These are phyloP conservation scores for Mimosa bimucronata DNA, from an alignment of 306 rosid genomes.

Conservation along the genomic window DNA sequence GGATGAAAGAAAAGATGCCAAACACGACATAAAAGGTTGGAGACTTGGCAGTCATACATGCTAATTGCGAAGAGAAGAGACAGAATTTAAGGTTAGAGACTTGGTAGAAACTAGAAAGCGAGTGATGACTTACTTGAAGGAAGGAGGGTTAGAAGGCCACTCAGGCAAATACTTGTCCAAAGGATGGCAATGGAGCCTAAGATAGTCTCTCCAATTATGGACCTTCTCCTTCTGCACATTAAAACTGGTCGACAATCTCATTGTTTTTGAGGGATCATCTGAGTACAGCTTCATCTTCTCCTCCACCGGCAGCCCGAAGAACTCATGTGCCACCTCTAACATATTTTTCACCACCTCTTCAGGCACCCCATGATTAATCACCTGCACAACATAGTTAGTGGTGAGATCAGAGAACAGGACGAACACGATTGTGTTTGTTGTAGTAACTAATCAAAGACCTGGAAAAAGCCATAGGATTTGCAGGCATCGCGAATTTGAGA, in stretches of 20 bases:
- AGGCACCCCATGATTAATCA: constrained; percentile 72
- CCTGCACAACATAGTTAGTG: constrained; percentile 40
- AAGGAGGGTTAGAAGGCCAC: constrained; percentile 89
- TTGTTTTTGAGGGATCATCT: constrained; percentile 82
- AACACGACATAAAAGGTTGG: not conserved
- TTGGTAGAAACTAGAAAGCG: too few relatives aligned
- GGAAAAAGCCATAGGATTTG: constrained; percentile 77
- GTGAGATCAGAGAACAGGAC: not conserved
- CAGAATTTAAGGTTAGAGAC: too few relatives aligned
- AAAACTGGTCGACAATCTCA: constrained; percentile 82
- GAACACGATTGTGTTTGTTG: not conserved
- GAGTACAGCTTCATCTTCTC: constrained; percentile 91
- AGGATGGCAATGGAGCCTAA: constrained; percentile 92
- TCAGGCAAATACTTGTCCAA: constrained; percentile 65
- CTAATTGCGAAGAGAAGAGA: too few relatives aligned
- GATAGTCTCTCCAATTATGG: constrained; percentile 95
- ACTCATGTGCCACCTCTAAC: constrained; percentile 56
- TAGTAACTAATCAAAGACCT: constrained; percentile 47
- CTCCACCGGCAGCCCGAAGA: constrained; percentile 71
- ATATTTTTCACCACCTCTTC: constrained; percentile 55
- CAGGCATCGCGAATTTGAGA: constrained; percentile 72
- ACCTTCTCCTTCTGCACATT: constrained; percentile 72
- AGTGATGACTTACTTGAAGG: constrained; percentile 79
- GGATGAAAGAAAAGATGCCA: not conserved
- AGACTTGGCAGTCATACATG: not conserved